Base-by-base conservation (phyloP, 768 basidiomycete genomes). In the Exsudoporus frostii region DNA sequence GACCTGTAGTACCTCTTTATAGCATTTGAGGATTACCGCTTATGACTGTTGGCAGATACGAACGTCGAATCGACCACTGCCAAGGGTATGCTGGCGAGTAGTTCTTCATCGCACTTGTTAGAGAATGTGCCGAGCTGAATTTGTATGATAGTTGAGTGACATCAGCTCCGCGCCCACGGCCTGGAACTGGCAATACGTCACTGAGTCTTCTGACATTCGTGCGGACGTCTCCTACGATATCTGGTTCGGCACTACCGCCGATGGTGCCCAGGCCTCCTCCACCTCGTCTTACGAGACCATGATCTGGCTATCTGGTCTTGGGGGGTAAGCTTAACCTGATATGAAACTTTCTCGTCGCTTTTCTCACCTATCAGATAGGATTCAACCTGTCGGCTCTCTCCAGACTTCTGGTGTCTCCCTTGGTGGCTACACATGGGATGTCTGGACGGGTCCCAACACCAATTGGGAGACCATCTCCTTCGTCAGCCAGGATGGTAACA, bases 211-310 rank as follows among this genome's bases (percentile, higher is more conserved):
- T 5, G 76, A 73, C 37, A 73, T 82, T 51, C 72, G 79, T 39
- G 82, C 82, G 7, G 80, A 84, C 58, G 80, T 84, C 56, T 69
- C 80, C 22, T 83, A 82, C 53, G 80, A 82, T 53, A 78, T 82
- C 41, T 83, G 82, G 82, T 60, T 74, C 30, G 81, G 82, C 30
- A 64, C 56, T 14, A 65, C 77, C 9, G 60, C 71, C 3, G 62
- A 73, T 6, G 81, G 80, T 40, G 56, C 59, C 1, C 75, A 81
- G n/a, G 80, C 81, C 0, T 69, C 77, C 2, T 55, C 67, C 7
- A 72, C 74, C 7, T 81, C 79, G 6, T 75, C 76, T 2, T 83
- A 72, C 58, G 81, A 83, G 62, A 80, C 83, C 50, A 83, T 83
- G 81, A 81, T 83, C 53, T 83, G 81, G 81, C 74, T 83, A 25